Conservation (phyloP, 805 yeast species). For the Ogataea thermomethanolica region DNA sequence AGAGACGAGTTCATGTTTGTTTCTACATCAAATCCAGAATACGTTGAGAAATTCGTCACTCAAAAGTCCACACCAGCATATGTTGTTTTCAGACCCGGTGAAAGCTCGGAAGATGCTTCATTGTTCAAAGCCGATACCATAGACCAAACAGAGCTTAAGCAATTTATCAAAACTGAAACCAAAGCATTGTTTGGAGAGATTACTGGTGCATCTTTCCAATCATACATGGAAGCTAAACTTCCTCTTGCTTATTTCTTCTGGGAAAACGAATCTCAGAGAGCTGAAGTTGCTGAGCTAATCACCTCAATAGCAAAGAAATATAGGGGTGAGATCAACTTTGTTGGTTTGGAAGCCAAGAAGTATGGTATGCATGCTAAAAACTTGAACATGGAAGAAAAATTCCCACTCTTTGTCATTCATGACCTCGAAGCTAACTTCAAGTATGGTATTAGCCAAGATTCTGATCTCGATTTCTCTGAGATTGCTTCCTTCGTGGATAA, state of each 20-base stretch:
- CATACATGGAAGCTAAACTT: conserved; percentile 64
- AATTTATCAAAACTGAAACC: conserved; percentile 57
- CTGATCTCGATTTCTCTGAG: conserved; percentile 46
- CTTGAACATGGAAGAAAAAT: conserved; percentile 77
- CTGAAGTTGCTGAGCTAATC: conserved; percentile 48
- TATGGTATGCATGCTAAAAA: conserved; percentile 85
- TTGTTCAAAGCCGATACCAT: conserved; percentile 37
- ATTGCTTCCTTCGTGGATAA: conserved; percentile 61
- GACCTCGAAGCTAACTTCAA: conserved; percentile 64
- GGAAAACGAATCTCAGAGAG: conserved; percentile 63
- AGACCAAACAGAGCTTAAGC: conserved; percentile 36
- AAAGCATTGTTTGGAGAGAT: conserved; percentile 88
- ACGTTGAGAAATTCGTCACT: conserved; percentile 34
- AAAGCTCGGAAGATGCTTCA: conserved; percentile 47
- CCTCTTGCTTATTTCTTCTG: conserved; percentile 92
- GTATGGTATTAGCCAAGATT: conserved; percentile 68
- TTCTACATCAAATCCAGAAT: conserved; percentile 38
- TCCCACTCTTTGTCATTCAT: conserved; percentile 91
- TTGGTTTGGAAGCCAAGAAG: conserved; percentile 75
- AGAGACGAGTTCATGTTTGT: conserved; percentile 67
- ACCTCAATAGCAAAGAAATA: conserved; percentile 63
- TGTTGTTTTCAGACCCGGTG: conserved; percentile 46
- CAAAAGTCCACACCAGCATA: conserved; percentile 38
- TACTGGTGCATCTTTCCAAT: conserved; percentile 70
- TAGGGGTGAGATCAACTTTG: conserved; percentile 82